Base-by-base conservation (phyloP, 305 asterid genomes). In the Fraxinus floribunda region DNA sequence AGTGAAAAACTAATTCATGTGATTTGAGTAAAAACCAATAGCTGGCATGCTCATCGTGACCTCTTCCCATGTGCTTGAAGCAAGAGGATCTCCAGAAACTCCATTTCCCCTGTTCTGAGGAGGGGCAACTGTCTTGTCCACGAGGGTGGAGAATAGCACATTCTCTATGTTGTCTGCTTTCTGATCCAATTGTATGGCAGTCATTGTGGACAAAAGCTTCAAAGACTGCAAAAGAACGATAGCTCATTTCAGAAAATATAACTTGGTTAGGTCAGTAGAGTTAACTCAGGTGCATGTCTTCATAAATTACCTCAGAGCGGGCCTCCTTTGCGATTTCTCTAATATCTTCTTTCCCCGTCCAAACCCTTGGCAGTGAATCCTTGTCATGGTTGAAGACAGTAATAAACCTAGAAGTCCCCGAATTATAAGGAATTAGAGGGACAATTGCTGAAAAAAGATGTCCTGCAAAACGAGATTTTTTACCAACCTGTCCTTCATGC, bases 321-420 rank as follows among this genome's bases (percentile, higher is more conserved):
- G 97, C 94, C 66, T 86, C 89, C 84, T 83, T 88, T 0, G 91
- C 87, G 71, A 93, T 91, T 78, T 92, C 88, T 85, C 55, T 86
- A 83, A 93, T 89, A 86, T 92, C 93, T 88, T 92, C 97, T 79
- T 91, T 91, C 84, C 94, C 95, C 1, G 97, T 93, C 97, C 97
- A 93, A 77, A 91, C 84, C 89, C 96, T 87, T 29, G 97, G 97
- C 83, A 93, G 80, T 41, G 86, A 85, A 83, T 92, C 93, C 24
- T 86, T 84, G 78, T 93, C 97, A 60, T 92, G 94, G 90, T 86
- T 88, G 86, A 93, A 90, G 83, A 89, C 85, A 30, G 84, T 84
- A 70, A 85, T 73, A 84, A 93, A 93, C 84, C 97, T 93, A 90
- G 29, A 72, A 75, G 39, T 44, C 41, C 39, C 62, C 4, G 20